Evolutionary conservation across 306 rosid genomes (phyloP), one percentile per base, ranked within the genome.

Genomic region (Cicer judaicum): DNA sequence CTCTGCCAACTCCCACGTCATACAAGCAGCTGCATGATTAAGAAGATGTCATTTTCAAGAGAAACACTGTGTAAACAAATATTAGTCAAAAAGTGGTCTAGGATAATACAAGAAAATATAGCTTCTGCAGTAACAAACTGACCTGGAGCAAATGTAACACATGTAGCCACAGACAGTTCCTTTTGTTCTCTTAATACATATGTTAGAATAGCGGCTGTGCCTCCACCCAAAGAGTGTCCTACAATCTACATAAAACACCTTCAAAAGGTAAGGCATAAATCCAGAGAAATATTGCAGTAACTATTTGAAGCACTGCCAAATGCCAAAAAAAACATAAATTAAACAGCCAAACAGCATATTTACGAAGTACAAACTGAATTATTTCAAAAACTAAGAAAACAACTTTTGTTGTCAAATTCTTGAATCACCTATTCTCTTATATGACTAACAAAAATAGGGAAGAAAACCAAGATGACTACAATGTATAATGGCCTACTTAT

Each of bases 1-100:
- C 75, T 94, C 98, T 61, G 97, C 98, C 86, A 94, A 83, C 72
- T 92, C 98, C 97, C 96, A 94, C 5, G 98, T 94, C 97, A 94
- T 91, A 77, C 98, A 94, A 47, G 98, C 97, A 85, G 95, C 98
- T 94, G 92, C 88, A 82, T 19, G 73, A 55, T 70, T 70, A 64
- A 84, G 19, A 78, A 40, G 41, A 1, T 48, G 70, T 82, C 50
- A 92, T 73, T 36, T 73, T 60, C 81, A 12, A 70, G 34, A 76
- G 74, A 48, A 74, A 56, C 34, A 46, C 53, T 10, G 7, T 15
- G 19, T 24, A 59, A 44, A 69, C 15, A 49, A 78, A 24, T 56
- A 82, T 62, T 7, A 64, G 46, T 62, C 29, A 69, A 21, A 60
- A 85, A 42, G 56, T 53, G 62, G 15, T 64, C 66, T 68, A 77